Conservation (phyloP, 495 filamentous ascomycete species). For the Neurospora sp. region DNA sequence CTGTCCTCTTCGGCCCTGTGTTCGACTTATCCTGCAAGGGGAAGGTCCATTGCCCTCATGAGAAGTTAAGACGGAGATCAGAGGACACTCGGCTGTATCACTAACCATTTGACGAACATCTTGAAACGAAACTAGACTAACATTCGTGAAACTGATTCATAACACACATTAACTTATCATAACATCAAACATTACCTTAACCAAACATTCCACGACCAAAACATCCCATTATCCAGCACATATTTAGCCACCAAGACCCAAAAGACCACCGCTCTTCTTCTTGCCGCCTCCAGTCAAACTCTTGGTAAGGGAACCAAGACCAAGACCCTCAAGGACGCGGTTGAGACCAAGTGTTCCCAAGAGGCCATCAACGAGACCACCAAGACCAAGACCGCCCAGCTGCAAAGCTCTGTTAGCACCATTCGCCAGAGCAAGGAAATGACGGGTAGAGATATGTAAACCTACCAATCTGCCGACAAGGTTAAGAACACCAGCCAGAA, state of each 20-base stretch:
- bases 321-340: conserved; percentile 64
- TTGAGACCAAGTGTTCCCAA: conserved; percentile 73
- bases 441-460: background rate
- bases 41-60: background rate
- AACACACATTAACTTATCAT: background rate
- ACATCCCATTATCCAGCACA: background rate
- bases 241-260: conserved; percentile 17
- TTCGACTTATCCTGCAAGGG: background rate
- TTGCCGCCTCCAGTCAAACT: conserved; percentile 37
- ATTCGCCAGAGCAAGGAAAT: background rate
- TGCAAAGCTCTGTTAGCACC: conserved; percentile 11
- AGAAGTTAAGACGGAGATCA: background rate
- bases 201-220: background rate
- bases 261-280: conserved; percentile 26
- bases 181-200: background rate
- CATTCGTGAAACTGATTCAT: background rate
- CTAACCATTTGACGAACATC: background rate
- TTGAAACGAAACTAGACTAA: background rate
- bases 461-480: conserved; percentile 61
- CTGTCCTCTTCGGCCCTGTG: background rate
- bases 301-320: conserved; percentile 45
- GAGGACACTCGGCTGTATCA: background rate
- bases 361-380: conserved; percentile 66
- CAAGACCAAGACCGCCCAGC: conserved; percentile 76
- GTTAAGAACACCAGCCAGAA: conserved; percentile 72